phyloP scores from a whole-genome alignment of 805 yeast genomes.

The Starmerella stigmatis region DNA sequence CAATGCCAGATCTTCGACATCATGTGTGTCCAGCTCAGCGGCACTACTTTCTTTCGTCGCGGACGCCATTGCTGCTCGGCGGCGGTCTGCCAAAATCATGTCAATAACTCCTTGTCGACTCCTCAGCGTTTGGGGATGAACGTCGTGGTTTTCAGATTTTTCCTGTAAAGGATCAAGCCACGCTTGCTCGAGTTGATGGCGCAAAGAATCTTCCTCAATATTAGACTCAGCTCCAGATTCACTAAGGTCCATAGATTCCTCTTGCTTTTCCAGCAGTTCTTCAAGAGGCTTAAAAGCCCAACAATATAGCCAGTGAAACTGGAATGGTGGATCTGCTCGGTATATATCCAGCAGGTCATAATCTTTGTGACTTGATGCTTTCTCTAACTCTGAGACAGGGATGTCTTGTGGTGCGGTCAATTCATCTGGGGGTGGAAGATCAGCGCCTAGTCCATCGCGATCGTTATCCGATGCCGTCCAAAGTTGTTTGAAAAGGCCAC shows the following conservation, averaged over 20 bases:
- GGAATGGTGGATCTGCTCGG: neutral
- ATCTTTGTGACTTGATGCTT: constrained; percentile 3
- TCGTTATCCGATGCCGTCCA: neutral
- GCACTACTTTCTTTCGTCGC: no score
- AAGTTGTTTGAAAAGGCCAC: constrained; percentile 22
- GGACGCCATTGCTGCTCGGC: no score
- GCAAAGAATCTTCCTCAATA: no score
- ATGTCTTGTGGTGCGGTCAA: neutral
- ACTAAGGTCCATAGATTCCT: no score
- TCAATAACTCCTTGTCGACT: neutral
- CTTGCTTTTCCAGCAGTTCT: neutral
- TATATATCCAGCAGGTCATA: constrained; percentile 3
- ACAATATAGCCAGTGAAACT: constrained; percentile 12
- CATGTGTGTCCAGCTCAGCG: no score
- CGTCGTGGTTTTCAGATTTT: constrained; percentile 20
- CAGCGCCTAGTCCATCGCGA: neutral
- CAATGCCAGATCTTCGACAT: neutral
- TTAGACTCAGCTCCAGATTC: no score
- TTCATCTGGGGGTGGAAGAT: constrained; percentile 9
- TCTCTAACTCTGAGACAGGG: neutral
- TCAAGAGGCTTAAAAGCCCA: constrained; percentile 7
- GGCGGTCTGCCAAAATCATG: neutral
- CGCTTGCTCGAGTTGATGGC: constrained; percentile 17
- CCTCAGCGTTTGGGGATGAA: neutral
- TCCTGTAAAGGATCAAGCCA: constrained; percentile 25